Evolutionary conservation across 1,284 basidiomycete species (phyloP), one percentile per base, ranked within the genome.

Genomic region (Somion occarium): DNA sequence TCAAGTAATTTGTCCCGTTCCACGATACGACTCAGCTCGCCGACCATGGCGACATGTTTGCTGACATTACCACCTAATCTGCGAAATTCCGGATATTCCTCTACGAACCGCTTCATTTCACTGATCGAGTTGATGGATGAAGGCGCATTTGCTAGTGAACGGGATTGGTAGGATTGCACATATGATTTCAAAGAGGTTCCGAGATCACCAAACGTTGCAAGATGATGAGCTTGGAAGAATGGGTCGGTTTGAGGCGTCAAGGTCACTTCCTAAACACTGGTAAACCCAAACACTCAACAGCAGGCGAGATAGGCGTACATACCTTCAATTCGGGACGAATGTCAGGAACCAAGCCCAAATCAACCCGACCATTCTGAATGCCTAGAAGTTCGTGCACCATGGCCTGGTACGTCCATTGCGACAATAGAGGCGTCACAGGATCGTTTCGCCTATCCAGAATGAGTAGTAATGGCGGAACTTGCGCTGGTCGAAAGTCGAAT

Each of bases 341-440:
- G 59, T 93, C 94, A 15, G 91, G 91, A n/a, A 94, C 90, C 53
- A 85, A 75, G 50, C 80, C 82, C 38, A 96, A 72, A 63, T 91
- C 86, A 4, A 99, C 94, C 44, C 97, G 81, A 15, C 95, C 96
- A 65, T 98, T 98, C 59, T 90, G 86, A 53, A 99, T 97, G 0
- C 92, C 91, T 9, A 99, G 72, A 11, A 98, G 74, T 67, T 99
- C 97, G 63, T 99, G 97, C 0, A 98, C 96, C 96, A 99, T 98
- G 1, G 97, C 97, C 68, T 99, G 96, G 70, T 99, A 99, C 12
- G 97, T 99, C 97, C 97, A 99, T 68, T 98, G 97, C 1, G 92
- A 91, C 24, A 99, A 76, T n/a, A 99, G 72, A 2, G 97, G 97
- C 0, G 97, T 99, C 13, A 99, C 93, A 2, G 97, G 97, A 65